A percentile compares a stretch with the other conserved stretches of the same genome.
phyloP scores from a whole-genome alignment of 2,329 filamentous ascomycete genomes.

The Aspergillus felis region DNA sequence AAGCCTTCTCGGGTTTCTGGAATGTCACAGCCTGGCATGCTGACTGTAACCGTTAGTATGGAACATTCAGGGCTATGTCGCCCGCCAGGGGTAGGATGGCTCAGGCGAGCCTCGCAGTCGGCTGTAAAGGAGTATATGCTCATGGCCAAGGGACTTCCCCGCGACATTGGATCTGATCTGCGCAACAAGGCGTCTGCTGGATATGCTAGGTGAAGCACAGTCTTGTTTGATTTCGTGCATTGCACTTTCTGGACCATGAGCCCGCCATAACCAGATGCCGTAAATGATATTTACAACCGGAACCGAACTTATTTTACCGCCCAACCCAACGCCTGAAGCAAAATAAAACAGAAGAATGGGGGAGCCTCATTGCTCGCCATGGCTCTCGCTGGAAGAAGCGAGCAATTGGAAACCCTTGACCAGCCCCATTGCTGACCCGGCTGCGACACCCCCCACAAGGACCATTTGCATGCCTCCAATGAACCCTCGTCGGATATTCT shows the following conservation, averaged over 20 bases:
- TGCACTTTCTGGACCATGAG: neutral
- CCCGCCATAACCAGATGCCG: neutral
- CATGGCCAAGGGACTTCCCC: neutral
- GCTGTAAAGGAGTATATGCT: neutral
- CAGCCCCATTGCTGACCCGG: conserved; percentile 39
- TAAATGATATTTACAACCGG: neutral
- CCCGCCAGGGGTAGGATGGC: neutral
- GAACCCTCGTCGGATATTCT: conserved; percentile 30
- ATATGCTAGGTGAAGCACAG: neutral
- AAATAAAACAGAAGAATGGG: neutral
- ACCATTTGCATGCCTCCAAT: conserved; percentile 40
- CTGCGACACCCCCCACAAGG: conserved; percentile 37
- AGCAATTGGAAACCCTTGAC: conserved; percentile 37
- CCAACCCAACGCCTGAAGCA: neutral
- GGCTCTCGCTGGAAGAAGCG: conserved; percentile 13
- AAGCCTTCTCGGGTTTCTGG: neutral
- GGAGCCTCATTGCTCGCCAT: conserved; percentile 6
- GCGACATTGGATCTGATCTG: neutral
- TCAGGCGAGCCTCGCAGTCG: neutral
- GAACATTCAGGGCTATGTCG: neutral
- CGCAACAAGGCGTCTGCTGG: neutral
- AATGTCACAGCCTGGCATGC: neutral
- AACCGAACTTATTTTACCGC: neutral
- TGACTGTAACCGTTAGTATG: neutral
- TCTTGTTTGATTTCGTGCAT: neutral